These are phyloP conservation scores for Alliaria petiolata DNA, from an alignment of 345 rosid genomes.

Conservation along the genomic window DNA sequence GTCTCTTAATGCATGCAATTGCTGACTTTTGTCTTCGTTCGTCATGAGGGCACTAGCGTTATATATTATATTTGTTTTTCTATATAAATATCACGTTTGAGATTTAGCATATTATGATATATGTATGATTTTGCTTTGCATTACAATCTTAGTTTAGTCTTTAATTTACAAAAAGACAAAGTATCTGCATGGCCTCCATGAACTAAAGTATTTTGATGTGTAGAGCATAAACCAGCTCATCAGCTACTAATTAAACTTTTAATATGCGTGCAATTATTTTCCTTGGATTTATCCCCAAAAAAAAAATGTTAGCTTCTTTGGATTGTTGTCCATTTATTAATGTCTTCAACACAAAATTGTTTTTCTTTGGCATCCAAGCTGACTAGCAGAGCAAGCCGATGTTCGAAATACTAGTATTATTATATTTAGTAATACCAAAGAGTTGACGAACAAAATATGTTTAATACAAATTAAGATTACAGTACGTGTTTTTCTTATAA, in stretches of 20 bases:
- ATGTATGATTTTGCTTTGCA: background rate
- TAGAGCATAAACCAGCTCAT: slow-evolving; percentile 10
- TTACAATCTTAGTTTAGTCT: background rate
- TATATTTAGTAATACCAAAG: no score
- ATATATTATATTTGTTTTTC: background rate
- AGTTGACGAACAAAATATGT: no score
- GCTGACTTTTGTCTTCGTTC: background rate
- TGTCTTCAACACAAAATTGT: background rate
- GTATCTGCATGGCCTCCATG: background rate
- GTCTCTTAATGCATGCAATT: slow-evolving; percentile 16
- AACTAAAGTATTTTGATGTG: background rate
- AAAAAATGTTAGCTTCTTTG: background rate
- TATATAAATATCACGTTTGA: background rate
- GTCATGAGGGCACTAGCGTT: background rate
- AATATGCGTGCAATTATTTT: background rate
- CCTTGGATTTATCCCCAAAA: background rate
- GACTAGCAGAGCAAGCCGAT: background rate
- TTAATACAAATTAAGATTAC: no score
- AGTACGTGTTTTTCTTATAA: no score
- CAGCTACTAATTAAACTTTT: background rate
- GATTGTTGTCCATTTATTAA: background rate
- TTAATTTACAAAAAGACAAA: background rate
- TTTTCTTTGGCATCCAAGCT: background rate
- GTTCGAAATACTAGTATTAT: no score
- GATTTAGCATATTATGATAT: background rate